These are phyloP conservation scores for Thermothelomyces thermophilus DNA, from an alignment of 2,329 filamentous ascomycete genomes.

Conservation along the genomic window DNA sequence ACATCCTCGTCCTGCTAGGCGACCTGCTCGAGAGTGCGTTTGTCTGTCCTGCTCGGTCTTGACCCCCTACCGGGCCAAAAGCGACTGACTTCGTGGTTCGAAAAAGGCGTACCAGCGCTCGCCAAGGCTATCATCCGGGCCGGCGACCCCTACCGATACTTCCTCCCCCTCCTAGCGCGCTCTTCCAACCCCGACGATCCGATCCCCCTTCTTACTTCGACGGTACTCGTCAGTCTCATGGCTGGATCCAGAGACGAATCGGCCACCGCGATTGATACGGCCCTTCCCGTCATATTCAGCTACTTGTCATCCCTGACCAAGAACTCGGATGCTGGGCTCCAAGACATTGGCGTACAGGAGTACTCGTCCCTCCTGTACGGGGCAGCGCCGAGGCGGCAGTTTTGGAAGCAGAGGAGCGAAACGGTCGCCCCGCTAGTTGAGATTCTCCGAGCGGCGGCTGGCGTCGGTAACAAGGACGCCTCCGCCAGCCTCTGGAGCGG, in stretches of 20 bases:
- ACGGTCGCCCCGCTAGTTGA: conserved; percentile 76
- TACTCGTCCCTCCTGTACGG: conserved; percentile 81
- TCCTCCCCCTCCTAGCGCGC: conserved; percentile 76
- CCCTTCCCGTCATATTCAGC: conserved; percentile 73
- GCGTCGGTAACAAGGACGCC: conserved; percentile 59
- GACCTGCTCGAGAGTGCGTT: conserved; percentile 78
- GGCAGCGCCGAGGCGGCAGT: conserved; percentile 66
- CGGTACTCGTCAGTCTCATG: conserved; percentile 75
- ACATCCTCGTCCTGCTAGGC: conserved; percentile 81
- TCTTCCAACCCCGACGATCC: conserved; percentile 68
- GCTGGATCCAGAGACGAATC: conserved; percentile 58
- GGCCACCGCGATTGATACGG: conserved; percentile 58
- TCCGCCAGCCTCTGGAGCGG: conserved; percentile 57
- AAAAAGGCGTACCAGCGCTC: conserved; percentile 69
- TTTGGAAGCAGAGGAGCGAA: conserved; percentile 86
- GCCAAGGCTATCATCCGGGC: conserved; percentile 69
- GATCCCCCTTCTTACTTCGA: conserved; percentile 83
- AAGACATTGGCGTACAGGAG: conserved; percentile 91
- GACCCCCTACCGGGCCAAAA: neutral
- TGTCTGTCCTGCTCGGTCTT: neutral
- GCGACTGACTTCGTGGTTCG: conserved; percentile 14
- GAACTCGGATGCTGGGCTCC: conserved; percentile 78
- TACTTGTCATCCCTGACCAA: conserved; percentile 82
- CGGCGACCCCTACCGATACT: conserved; percentile 71
- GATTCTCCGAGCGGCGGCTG: conserved; percentile 72